phyloP scores from a whole-genome alignment of 1,284 basidiomycete genomes.

The Boletellus sp. region DNA sequence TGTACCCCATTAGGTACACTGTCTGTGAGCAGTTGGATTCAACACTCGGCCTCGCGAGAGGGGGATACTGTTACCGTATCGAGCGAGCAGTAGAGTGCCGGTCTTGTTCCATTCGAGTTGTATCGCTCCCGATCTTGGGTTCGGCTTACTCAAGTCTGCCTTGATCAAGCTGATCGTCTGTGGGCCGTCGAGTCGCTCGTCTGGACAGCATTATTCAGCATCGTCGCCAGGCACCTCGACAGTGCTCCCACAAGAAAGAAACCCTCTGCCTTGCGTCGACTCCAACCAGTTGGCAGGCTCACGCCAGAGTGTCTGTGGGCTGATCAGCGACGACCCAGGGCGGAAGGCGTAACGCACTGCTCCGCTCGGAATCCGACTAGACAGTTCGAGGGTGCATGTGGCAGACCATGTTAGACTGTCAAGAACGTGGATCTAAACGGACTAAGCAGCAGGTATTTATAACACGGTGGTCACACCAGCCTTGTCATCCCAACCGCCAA shows the following conservation, averaged over 20 bases:
- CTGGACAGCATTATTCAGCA: constrained; percentile 34
- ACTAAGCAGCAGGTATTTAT: constrained; percentile 1
- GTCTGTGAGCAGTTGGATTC: constrained; percentile 39
- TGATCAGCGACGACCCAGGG: neutral
- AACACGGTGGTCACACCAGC: constrained; percentile 35
- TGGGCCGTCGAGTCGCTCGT: constrained; percentile 60
- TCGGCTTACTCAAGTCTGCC: constrained; percentile 54
- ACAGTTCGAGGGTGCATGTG: constrained; percentile 61
- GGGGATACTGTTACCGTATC: constrained; percentile 49
- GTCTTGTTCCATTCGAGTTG: constrained; percentile 78
- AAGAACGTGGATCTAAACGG: constrained; percentile 65
- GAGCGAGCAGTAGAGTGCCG: constrained; percentile 67
- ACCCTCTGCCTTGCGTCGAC: constrained; percentile 73
- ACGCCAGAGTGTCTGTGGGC: constrained; percentile 66
- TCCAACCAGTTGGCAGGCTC: constrained; percentile 81
- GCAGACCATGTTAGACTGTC: constrained; percentile 77
- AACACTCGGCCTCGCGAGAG: neutral
- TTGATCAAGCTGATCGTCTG: constrained; percentile 48
- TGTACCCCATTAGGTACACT: constrained; percentile 56
- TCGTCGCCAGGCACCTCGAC: neutral
- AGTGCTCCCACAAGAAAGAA: constrained; percentile 64
- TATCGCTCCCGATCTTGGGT: constrained; percentile 59
- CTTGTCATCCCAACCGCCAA: constrained; percentile 84
- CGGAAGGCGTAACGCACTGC: constrained; percentile 44
- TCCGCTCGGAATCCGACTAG: constrained; percentile 49